Conservation (phyloP, 108 stramenopile species). For the Cyclostephanos tholiformis region DNA sequence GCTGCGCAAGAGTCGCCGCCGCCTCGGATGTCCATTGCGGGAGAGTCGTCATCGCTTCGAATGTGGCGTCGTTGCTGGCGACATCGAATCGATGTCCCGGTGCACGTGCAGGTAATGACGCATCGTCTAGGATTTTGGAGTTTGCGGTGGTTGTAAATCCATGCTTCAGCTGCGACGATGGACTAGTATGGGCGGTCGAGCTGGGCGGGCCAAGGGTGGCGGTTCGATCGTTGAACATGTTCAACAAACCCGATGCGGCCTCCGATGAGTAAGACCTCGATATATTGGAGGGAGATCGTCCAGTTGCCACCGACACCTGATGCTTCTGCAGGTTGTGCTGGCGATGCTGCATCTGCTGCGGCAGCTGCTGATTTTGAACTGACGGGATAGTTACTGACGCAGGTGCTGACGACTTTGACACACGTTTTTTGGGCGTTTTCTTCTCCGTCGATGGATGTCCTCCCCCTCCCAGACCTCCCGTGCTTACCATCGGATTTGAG, state of each 20-base stretch:
- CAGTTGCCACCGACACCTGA: background rate
- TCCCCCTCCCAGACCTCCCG: constrained; percentile 11
- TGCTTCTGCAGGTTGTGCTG: constrained; percentile 7
- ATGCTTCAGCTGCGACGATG: constrained; percentile 17
- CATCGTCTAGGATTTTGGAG: background rate
- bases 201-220: constrained; percentile 3
- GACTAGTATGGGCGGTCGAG: background rate
- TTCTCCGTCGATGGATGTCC: constrained; percentile 12
- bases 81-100: constrained; percentile 10
- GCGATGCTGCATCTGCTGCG: constrained; percentile 3
- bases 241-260: constrained; percentile 22
- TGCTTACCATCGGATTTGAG: constrained; percentile 24
- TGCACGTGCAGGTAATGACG: background rate
- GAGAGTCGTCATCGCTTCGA: background rate
- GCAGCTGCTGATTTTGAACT: background rate
- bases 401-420: background rate
- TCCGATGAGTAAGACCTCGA: constrained; percentile 6
- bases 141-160: constrained; percentile 17
- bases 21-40: background rate
- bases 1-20: background rate
- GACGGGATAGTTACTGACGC: background rate
- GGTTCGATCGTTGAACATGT: constrained; percentile 20
- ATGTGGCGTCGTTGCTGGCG: background rate
- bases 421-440: constrained; percentile 18
- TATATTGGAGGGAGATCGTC: background rate